Evolutionary conservation across 352 stramenopile species (phyloP).

Genomic region (Thalassiosira oceanica): DNA sequence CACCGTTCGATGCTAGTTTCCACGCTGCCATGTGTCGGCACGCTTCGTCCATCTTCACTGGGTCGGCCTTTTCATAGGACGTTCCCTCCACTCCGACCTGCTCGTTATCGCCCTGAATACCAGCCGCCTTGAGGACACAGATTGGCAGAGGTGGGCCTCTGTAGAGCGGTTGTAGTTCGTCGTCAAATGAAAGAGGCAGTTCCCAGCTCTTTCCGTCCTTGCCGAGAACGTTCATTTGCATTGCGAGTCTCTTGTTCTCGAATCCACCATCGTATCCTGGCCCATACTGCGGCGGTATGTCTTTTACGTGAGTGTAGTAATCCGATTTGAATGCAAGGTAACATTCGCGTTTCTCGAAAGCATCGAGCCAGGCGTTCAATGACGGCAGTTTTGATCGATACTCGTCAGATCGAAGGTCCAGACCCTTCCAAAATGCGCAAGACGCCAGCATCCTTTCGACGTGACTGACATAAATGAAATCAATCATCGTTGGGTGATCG

Average conservation of each 20-base stretch:
- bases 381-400: slow-evolving; percentile 56
- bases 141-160: slow-evolving; percentile 69
- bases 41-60: slow-evolving; percentile 47
- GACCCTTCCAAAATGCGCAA: slow-evolving; percentile 84
- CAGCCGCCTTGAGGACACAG: slow-evolving; percentile 59
- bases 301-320: slow-evolving; percentile 84
- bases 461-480: slow-evolving; percentile 84
- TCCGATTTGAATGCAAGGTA: slow-evolving; percentile 85
- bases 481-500: slow-evolving; percentile 82
- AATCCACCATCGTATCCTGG: slow-evolving; percentile 73
- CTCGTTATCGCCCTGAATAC: slow-evolving; percentile 65
- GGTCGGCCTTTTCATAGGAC: slow-evolving; percentile 62
- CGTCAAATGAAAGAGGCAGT: slow-evolving; percentile 66
- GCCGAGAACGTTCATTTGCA: slow-evolving; percentile 57
- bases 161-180: slow-evolving; percentile 72
- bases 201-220: slow-evolving; percentile 62
- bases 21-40: slow-evolving; percentile 69
- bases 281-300: slow-evolving; percentile 84
- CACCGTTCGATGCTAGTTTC: slow-evolving; percentile 67
- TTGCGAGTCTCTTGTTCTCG: slow-evolving; percentile 45
- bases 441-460: slow-evolving; percentile 84
- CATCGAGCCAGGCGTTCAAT: slow-evolving; percentile 84
- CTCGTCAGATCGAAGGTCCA: slow-evolving; percentile 67
- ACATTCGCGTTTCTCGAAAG: slow-evolving; percentile 81
- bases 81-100: slow-evolving; percentile 29